A percentile compares a stretch with the other conserved stretches of the same genome.
phyloP scores from a whole-genome alignment of 345 rosid genomes.

The Arabidopsis arenosa region DNA sequence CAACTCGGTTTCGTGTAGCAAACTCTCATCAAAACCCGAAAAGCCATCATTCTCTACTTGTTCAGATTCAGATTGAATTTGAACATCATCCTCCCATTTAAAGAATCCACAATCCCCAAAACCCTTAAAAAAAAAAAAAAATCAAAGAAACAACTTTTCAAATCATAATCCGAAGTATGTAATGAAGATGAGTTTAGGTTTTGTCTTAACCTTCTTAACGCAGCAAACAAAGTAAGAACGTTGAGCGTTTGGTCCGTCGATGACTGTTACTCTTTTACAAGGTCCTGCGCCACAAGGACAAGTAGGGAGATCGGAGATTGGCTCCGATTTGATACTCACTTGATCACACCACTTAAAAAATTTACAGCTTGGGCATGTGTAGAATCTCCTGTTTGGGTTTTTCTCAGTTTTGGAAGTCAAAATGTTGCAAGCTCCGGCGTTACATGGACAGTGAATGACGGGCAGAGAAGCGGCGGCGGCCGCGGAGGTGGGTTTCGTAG shows the following conservation, averaged over 20 bases:
- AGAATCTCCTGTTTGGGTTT: constrained; percentile 27
- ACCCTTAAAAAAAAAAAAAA: constrained; percentile 1
- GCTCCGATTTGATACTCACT: constrained; percentile 7
- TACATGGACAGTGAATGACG: constrained; percentile 9
- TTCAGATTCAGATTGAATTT: not conserved
- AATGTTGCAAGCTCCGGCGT: not conserved
- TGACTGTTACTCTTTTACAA: constrained; percentile 7
- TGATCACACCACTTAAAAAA: constrained; percentile 34
- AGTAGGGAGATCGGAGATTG: not conserved
- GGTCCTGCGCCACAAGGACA: constrained; percentile 31
- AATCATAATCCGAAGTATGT: not conserved
- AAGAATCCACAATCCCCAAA: constrained; percentile 17
- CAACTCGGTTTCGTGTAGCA: not conserved
- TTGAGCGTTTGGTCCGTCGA: constrained; percentile 15
- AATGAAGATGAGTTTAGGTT: not conserved
- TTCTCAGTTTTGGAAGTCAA: constrained; percentile 17
- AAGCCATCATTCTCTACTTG: not conserved
- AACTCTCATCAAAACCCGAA: not conserved
- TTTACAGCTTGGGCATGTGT: constrained; percentile 21
- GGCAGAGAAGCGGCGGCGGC: not conserved
- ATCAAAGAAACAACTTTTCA: not conserved
- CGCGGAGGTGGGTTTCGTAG: not conserved
- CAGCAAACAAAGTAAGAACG: constrained; percentile 29
- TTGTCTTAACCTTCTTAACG: constrained; percentile 8
- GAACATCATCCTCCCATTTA: not conserved